Conservation (phyloP, 2,329 filamentous ascomycete genomes). For the Rhynchosporium secalis region DNA sequence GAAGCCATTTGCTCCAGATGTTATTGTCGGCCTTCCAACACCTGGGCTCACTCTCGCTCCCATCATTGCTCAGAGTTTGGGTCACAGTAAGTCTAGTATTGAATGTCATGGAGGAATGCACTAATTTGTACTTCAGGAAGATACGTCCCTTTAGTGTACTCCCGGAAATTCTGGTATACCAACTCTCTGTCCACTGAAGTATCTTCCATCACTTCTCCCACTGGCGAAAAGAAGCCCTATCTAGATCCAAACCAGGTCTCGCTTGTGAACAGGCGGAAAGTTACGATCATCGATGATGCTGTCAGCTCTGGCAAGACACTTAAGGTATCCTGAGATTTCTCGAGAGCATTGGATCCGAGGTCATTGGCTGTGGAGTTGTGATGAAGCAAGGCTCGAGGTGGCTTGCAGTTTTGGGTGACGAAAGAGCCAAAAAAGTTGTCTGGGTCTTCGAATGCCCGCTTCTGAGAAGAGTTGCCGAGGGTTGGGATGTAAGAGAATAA, state of each 20-base stretch:
- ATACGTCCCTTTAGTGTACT: conserved; percentile 37
- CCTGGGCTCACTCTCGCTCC: conserved; percentile 32
- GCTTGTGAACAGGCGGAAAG: conserved; percentile 28
- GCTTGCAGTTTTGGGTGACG: conserved; percentile 26
- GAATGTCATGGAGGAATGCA: neutral
- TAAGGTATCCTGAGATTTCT: conserved; percentile 35
- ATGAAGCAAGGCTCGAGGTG: conserved; percentile 37
- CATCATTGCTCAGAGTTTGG: conserved; percentile 30
- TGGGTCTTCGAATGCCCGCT: conserved; percentile 35
- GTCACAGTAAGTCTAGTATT: conserved; percentile 23
- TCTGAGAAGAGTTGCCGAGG: conserved; percentile 29
- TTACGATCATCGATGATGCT: conserved; percentile 36
- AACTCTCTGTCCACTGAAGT: conserved; percentile 31
- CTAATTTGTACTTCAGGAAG: conserved; percentile 21
- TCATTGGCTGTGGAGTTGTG: conserved; percentile 32
- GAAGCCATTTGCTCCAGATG: conserved; percentile 24
- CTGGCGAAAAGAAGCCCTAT: conserved; percentile 30
- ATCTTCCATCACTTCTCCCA: conserved; percentile 35
- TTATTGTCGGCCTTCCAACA: conserved; percentile 36
- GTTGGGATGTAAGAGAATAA: conserved; percentile 29
- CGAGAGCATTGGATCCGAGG: conserved; percentile 24
- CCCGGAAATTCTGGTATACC: conserved; percentile 37
- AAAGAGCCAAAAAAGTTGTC: conserved; percentile 22
- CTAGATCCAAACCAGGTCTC: conserved; percentile 34
- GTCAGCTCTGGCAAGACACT: conserved; percentile 35